A percentile compares a stretch with the other conserved stretches of the same genome.
These are phyloP conservation scores for Scedosporium minutisporum DNA, from an alignment of 2,329 filamentous ascomycete species.

Conservation along the genomic window DNA sequence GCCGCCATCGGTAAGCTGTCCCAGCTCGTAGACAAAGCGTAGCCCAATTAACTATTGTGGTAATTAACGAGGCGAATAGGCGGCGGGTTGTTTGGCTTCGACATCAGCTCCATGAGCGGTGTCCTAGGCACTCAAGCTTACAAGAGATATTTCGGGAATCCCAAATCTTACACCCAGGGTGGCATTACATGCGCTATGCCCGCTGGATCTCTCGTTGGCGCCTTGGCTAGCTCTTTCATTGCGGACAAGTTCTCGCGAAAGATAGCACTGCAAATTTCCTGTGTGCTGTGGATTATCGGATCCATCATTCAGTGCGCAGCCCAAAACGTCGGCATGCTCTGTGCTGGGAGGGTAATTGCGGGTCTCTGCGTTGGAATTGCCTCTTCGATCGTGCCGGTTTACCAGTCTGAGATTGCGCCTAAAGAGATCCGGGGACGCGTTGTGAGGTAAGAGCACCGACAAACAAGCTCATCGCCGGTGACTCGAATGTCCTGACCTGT, in stretches of 20 bases:
- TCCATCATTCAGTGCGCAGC: conserved; percentile 49
- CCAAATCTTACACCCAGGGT: conserved; percentile 48
- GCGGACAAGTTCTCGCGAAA: conserved; percentile 42
- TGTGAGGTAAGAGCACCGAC: conserved; percentile 25
- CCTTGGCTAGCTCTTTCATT: conserved; percentile 38
- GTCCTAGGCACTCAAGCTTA: conserved; percentile 60
- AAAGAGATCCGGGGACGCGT: conserved; percentile 50
- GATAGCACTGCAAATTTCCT: conserved; percentile 37
- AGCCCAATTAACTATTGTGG: background rate
- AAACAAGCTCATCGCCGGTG: background rate
- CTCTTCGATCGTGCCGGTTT: conserved; percentile 61
- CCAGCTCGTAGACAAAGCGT: background rate
- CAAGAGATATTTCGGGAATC: conserved; percentile 61
- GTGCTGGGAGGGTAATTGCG: conserved; percentile 60
- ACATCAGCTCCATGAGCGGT: conserved; percentile 66
- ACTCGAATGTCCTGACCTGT: background rate
- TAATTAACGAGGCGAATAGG: conserved; percentile 25
- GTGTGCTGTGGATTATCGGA: conserved; percentile 41
- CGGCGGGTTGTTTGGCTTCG: conserved; percentile 67
- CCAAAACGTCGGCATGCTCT: conserved; percentile 60
- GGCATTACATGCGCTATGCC: conserved; percentile 68
- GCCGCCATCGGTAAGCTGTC: conserved; percentile 46
- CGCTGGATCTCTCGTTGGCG: conserved; percentile 57
- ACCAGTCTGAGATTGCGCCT: conserved; percentile 56
- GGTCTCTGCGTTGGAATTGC: conserved; percentile 67